These are phyloP conservation scores for Lippia alba DNA, from an alignment of 305 asterid genomes.

Conservation along the genomic window DNA sequence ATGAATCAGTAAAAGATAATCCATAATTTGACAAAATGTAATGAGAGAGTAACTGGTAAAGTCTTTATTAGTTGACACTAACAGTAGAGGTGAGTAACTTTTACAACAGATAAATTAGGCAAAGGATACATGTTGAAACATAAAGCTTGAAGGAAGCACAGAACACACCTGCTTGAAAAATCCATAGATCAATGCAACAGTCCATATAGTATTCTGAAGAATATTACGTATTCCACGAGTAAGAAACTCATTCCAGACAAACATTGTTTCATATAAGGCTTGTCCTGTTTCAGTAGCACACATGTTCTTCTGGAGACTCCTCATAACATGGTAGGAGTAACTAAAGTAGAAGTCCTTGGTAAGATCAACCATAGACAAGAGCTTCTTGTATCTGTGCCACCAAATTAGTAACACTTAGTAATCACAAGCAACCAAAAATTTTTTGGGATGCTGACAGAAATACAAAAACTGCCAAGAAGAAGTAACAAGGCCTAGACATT, in stretches of 20 bases:
- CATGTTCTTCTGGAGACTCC: constrained; percentile 72
- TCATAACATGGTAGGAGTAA: constrained; percentile 76
- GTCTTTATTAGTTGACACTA: constrained; percentile 9
- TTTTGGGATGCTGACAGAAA: constrained; percentile 1
- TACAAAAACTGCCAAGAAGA: background rate
- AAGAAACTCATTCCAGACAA: constrained; percentile 83
- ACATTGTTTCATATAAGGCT: constrained; percentile 70
- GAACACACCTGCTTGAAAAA: constrained; percentile 71
- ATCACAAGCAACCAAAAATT: constrained; percentile 18
- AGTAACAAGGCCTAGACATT: constrained; percentile 9
- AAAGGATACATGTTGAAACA: background rate
- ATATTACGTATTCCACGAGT: constrained; percentile 67
- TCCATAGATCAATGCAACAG: constrained; percentile 76
- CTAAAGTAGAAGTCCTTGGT: constrained; percentile 83
- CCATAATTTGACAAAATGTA: background rate
- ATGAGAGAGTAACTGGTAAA: constrained; percentile 11
- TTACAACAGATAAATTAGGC: background rate
- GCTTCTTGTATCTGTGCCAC: constrained; percentile 65
- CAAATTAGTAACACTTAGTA: constrained; percentile 26
- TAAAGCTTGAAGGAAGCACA: constrained; percentile 11
- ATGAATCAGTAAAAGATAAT: constrained; percentile 12
- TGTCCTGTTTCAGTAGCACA: constrained; percentile 51
- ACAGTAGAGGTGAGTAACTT: background rate
- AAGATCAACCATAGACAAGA: constrained; percentile 70
- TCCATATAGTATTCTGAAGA: constrained; percentile 73